Percentiles rank a stretch among this genome's conserved stretches.
phyloP scores from a whole-genome alignment of 305 asterid species.

The Plantago coronopus region DNA sequence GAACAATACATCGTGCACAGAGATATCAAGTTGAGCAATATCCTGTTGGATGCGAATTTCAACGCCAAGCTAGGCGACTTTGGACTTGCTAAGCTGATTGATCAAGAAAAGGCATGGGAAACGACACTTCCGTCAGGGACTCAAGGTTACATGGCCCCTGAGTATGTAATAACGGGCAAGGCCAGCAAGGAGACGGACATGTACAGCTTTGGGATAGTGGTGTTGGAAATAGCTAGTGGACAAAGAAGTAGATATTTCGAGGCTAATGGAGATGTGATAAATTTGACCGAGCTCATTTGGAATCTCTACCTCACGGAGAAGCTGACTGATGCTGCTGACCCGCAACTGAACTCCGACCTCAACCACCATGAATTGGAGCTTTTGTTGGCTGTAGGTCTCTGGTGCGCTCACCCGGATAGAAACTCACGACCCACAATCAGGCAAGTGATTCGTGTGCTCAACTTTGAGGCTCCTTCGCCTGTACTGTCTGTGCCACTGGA shows the following conservation, averaged over 20 bases:
- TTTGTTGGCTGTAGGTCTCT: slow-evolving; percentile 38
- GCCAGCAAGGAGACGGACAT: slow-evolving; percentile 52
- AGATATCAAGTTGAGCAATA: slow-evolving; percentile 60
- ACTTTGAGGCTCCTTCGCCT: slow-evolving; percentile 34
- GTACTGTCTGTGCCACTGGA: too few relatives aligned
- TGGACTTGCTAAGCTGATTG: slow-evolving; percentile 58
- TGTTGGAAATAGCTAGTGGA: slow-evolving; percentile 45
- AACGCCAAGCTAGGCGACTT: slow-evolving; percentile 63
- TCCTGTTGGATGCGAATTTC: slow-evolving; percentile 55
- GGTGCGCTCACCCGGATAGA: slow-evolving; percentile 43
- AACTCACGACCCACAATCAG: slow-evolving; percentile 28
- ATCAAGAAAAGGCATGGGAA: slow-evolving; percentile 50
- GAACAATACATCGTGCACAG: slow-evolving; percentile 62
- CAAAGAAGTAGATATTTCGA: slow-evolving; percentile 23
- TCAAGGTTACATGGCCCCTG: slow-evolving; percentile 54
- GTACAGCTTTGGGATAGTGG: slow-evolving; percentile 49
- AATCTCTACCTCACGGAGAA: slow-evolving; percentile 33
- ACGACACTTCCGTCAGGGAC: slow-evolving; percentile 49
- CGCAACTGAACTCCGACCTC: slow-evolving; percentile 10
- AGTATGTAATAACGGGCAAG: slow-evolving; percentile 35
- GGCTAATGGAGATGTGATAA: slow-evolving; percentile 5
- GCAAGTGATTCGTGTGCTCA: slow-evolving; percentile 31
- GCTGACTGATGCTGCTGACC: slow-evolving; percentile 34
- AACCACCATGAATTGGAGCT: slow-evolving; percentile 26
- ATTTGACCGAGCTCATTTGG: slow-evolving; percentile 46